Base-by-base conservation (phyloP, 371 early-diverging fungal species). In the Syncephalastrum contaminatum region DNA sequence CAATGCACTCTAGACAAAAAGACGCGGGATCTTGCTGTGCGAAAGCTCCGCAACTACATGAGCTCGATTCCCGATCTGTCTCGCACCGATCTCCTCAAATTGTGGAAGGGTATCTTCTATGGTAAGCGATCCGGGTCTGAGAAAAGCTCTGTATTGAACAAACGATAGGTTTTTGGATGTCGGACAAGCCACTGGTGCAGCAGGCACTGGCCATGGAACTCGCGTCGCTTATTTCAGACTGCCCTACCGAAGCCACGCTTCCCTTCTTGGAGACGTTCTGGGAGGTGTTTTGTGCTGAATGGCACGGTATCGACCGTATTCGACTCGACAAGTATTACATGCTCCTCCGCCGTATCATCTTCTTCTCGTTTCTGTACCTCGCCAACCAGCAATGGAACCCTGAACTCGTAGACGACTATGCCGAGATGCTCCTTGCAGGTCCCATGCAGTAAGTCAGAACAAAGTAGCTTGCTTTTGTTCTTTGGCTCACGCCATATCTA, bases 41-140 rank as follows among this genome's bases (percentile, higher is more conserved):
- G 80, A 13, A 69, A 82, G 30, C 87, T 95, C 5, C 64, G 69
- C 24, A 64, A 67, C 47, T 90, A 84, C 65, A 70, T 95, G 21
- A 67, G 81, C 3, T 73, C 68, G 25, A 73, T 81, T 43, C 67
- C 71, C 7, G 77, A 75, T n/a, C 56, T 94, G 25, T 62, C 76
- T 18, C 75, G 88, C 20, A 53, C 81, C 24, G 93, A 93, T 25
- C 76, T 94, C 49, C 60, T 89, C 51, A 93, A 93, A 70, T 81
- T 95, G 19, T 96, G 97, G 95, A 93, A 93, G 73, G 97, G 91
- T 15, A 83, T 96, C 25, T 96, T 91, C 62, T 96, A 92, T 68
- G 91, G 95, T 91, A 85, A 63, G 87, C 59, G n/a, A 42, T 24
- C 30, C 4, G 5, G 30, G 5, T 0, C 20, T 8, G 18, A 13